phyloP scores from a whole-genome alignment of 106 monocot genomes.

The Allium fistulosum region DNA sequence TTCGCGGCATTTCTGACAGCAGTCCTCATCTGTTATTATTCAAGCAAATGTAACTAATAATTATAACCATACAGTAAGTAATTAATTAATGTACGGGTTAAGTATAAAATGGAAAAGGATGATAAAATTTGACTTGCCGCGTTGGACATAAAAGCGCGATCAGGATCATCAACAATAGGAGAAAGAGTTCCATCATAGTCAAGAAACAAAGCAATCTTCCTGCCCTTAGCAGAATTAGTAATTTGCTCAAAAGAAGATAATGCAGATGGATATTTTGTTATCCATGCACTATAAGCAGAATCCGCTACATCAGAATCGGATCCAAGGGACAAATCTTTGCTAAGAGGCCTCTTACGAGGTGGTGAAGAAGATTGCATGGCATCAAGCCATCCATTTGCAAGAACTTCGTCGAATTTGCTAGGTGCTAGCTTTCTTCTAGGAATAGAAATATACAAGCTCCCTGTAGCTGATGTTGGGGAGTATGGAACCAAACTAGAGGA shows the following conservation, averaged over 20 bases:
- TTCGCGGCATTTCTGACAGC: slow-evolving; percentile 61
- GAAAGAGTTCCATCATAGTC: slow-evolving; percentile 98
- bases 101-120: too few relatives aligned
- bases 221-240: slow-evolving; percentile 35
- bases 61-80: too few relatives aligned
- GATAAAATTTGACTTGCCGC: slow-evolving; percentile 35
- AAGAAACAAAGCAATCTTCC: slow-evolving; percentile 71
- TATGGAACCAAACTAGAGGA: slow-evolving; percentile 42
- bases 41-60: too few relatives aligned
- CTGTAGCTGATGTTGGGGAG: slow-evolving; percentile 19
- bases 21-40: slow-evolving; percentile 51
- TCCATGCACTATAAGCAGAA: slow-evolving; percentile 31
- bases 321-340: slow-evolving; percentile 24
- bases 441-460: slow-evolving; percentile 37
- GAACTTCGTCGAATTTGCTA: slow-evolving; percentile 47
- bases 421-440: slow-evolving; percentile 34
- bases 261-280: slow-evolving; percentile 84
- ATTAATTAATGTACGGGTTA: too few relatives aligned
- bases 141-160: slow-evolving; percentile 74
- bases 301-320: slow-evolving; percentile 28
- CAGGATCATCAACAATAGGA: slow-evolving; percentile 83
- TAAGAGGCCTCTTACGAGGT: slow-evolving; percentile 37
- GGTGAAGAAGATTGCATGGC: slow-evolving; percentile 83
- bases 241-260: slow-evolving; percentile 70
- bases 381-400: slow-evolving; percentile 48